Evolutionary conservation across 2,329 filamentous ascomycete species (phyloP).

Genomic region (Phymatotrichopsis omnivora): DNA sequence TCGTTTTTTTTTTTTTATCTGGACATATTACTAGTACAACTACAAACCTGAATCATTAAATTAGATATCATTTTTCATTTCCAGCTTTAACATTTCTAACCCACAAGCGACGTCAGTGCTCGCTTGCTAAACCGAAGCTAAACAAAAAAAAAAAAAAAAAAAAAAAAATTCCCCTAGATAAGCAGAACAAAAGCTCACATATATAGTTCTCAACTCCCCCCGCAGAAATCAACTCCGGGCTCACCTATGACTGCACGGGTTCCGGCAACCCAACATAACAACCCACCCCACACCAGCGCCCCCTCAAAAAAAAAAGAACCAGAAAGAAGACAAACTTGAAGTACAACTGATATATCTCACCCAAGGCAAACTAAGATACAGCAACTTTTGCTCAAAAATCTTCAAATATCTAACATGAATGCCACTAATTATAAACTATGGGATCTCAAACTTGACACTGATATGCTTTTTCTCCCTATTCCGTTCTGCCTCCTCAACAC

Average conservation of each 20-base stretch:
- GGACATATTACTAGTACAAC: no score
- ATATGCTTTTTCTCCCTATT: conserved; percentile 67
- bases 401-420: conserved; percentile 98
- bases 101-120: no score
- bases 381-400: conserved; percentile 98
- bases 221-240: not conserved
- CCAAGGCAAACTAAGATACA: conserved; percentile 97
- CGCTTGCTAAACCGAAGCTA: no score
- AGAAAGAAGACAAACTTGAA: conserved; percentile 18
- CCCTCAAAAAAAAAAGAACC: not conserved
- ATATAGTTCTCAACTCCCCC: not conserved
- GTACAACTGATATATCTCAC: conserved; percentile 68
- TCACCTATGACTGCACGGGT: conserved; percentile 58
- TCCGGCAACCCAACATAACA: conserved; percentile 35
- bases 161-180: not conserved
- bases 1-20: no score
- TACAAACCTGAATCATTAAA: not conserved
- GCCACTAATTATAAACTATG: conserved; percentile 99
- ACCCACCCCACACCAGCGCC: conserved; percentile 11
- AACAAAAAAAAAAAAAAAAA: conserved; percentile 2
- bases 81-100: no score
- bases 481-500: conserved; percentile 64
- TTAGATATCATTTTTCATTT: not conserved
- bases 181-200: not conserved
- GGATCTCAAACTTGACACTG: conserved; percentile 98